These are phyloP conservation scores for Heliocybe sulcata DNA, from an alignment of 1,284 basidiomycete species.

Conservation along the genomic window DNA sequence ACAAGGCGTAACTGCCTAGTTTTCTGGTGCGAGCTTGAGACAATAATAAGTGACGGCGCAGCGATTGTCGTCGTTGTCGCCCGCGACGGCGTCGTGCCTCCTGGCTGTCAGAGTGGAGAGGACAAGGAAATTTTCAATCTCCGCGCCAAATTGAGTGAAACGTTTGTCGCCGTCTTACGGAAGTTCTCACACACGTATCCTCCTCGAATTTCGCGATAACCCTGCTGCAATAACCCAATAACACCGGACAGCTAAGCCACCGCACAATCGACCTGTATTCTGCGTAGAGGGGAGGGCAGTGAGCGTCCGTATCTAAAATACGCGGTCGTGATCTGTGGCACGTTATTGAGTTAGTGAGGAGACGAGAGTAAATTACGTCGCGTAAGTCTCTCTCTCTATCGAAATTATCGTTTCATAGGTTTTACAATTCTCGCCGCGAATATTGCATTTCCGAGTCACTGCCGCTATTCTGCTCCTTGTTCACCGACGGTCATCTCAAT, in stretches of 20 bases:
- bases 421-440: neutral
- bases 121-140: neutral
- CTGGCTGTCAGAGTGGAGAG: too few relatives aligned
- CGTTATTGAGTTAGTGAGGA: neutral
- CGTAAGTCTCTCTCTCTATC: neutral
- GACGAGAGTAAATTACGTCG: neutral
- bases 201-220: neutral
- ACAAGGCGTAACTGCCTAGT: too few relatives aligned
- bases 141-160: neutral
- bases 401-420: neutral
- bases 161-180: neutral
- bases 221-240: neutral
- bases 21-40: too few relatives aligned
- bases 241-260: neutral
- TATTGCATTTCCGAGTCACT: neutral
- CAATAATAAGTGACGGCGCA: too few relatives aligned
- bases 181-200: slow-evolving; percentile 1
- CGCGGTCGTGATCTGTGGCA: neutral
- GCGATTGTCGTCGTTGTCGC: too few relatives aligned
- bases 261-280: neutral
- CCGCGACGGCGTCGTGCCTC: too few relatives aligned
- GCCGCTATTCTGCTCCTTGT: neutral
- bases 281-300: neutral
- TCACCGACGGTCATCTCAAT: neutral
- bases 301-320: neutral